Base-by-base conservation (phyloP, 1,284 basidiomycete genomes). In the Melampsora medusae region DNA sequence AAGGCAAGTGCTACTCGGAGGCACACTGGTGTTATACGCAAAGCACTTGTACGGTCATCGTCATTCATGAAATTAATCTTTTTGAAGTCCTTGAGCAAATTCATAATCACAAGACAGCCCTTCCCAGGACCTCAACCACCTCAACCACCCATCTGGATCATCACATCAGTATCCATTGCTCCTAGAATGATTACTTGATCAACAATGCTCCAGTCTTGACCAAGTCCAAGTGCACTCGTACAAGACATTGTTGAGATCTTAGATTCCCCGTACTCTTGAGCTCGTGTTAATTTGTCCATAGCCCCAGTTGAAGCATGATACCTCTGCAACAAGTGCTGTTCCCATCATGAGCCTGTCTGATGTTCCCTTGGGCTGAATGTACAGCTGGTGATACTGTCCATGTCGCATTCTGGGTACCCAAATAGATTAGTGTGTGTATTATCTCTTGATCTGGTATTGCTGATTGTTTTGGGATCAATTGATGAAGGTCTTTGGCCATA, bases 171-270 rank as follows among this genome's bases (percentile, higher is more conserved):
- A 42, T 42, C 38, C 38, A 42, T 42, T 7, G 38, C 38, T 42
- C 53, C 53, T 28, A 56, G 7, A 2, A 56, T 56, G n/a, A 56
- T 28, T 6, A 69, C 50, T 12, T 28, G n/a, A n/a, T 33, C 28
- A 19, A 69, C 56, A 25, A 22, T 17, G 33, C 35, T 53, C 67
- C 67, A 69, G 50, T 69, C 56, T 69, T 69, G 49, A 12, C 67
- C 67, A 10, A 59, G 50, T 16, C 67, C 50, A 10, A 69, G 50
- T 9, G 67, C 67, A 42, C 12, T 42, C 1, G 38, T 42, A 42
- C 38, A 42, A 10, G 38, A 42, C 38, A 42, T 42, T 12, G 61
- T 31, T 5, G 59, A 59, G 48, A 71, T 33, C 2, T 25, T 35
- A 0, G n/a, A 53, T 35, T 42, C 49, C 3, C 31, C n/a, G 25